These are phyloP conservation scores for Durusdinium trenchii DNA, from an alignment of 73 alveolate species.

Conservation along the genomic window DNA sequence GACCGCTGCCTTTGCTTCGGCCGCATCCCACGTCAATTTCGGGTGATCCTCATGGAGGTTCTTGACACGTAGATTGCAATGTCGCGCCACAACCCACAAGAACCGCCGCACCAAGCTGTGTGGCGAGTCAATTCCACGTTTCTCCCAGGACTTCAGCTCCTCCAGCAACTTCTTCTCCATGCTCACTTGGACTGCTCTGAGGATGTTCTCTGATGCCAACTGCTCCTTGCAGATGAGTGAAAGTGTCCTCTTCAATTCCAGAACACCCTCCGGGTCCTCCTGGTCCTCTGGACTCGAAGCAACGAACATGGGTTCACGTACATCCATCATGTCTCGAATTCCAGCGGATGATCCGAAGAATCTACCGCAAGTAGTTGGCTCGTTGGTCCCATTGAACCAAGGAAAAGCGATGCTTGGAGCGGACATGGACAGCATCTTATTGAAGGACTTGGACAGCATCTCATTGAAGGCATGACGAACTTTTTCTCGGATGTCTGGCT, in stretches of 20 bases:
- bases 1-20: not conserved
- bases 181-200: not conserved
- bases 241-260: not conserved
- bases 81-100: slow-evolving; percentile 52
- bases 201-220: not conserved
- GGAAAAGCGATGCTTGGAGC: too few species aligned
- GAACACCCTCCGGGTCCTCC: not conserved
- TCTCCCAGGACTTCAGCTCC: slow-evolving; percentile 8
- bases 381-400: too few species aligned
- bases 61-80: slow-evolving; percentile 21
- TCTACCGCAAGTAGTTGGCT: too few species aligned
- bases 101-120: slow-evolving; percentile 22
- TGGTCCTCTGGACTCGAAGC: not conserved
- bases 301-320: not conserved
- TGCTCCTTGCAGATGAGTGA: slow-evolving; percentile 21
- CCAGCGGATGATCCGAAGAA: too few species aligned
- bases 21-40: not conserved
- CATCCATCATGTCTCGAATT: not conserved
- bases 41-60: not conserved
- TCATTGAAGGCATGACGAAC: not conserved
- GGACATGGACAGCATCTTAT: too few species aligned
- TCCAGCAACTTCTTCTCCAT: slow-evolving; percentile 17
- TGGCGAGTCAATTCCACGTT: not conserved
- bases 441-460: too few species aligned
- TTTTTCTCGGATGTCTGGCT: not conserved